Conservation (phyloP, 441 rosid species). For the Populus tomentosa region DNA sequence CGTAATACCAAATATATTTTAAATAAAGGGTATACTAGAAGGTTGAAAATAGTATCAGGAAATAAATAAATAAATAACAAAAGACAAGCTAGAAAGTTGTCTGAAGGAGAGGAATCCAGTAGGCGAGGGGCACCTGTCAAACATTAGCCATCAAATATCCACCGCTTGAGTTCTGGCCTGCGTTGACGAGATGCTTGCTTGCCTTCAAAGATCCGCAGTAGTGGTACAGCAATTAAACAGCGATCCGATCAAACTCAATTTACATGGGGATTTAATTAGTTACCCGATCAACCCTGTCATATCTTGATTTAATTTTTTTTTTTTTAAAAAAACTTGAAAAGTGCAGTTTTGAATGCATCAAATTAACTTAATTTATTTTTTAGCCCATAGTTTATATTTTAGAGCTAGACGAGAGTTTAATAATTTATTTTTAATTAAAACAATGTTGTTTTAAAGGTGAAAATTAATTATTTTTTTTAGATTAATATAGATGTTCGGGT, state of each 20-base stretch:
- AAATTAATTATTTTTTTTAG: too few relatives aligned
- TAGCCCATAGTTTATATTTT: too few relatives aligned
- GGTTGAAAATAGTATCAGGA: not conserved
- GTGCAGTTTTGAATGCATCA: too few relatives aligned
- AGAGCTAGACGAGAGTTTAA: rapidly evolving
- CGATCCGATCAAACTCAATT: not conserved
- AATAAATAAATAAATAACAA: not conserved
- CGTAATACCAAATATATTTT: too few relatives aligned
- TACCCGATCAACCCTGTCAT: too few relatives aligned
- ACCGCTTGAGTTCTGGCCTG: not conserved
- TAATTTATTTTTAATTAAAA: too few relatives aligned
- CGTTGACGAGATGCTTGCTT: not conserved
- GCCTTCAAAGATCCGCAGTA: not conserved
- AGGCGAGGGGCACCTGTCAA: not conserved
- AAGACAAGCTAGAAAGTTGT: not conserved
- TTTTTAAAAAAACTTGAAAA: too few relatives aligned
- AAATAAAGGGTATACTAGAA: not conserved
- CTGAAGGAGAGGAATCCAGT: not conserved
- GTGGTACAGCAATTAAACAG: not conserved
- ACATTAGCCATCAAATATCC: not conserved
- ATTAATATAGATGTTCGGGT: rapidly evolving
- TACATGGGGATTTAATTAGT: too few relatives aligned
- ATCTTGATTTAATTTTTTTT: too few relatives aligned
- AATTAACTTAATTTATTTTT: too few relatives aligned
- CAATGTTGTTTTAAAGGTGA: too few relatives aligned